phyloP scores from a whole-genome alignment of 257 asterid species.

The Ilex asprella region DNA sequence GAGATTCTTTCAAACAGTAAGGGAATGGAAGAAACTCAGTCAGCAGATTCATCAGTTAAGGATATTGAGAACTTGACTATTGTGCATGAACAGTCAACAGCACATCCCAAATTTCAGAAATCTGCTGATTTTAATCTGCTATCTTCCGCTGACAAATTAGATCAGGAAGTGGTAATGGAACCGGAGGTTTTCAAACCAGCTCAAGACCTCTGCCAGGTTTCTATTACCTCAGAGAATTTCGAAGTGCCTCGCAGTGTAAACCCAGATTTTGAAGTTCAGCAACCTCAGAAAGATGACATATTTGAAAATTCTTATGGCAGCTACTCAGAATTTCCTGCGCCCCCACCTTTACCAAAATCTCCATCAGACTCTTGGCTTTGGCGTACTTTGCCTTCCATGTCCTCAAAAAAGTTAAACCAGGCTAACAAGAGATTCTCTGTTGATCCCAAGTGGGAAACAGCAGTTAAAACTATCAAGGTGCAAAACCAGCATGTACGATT shows the following conservation, averaged over 20 bases:
- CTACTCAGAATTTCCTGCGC: conserved; percentile 24
- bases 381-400: conserved; percentile 71
- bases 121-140: conserved; percentile 16
- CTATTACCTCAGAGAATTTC: conserved; percentile 6
- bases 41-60: conserved; percentile 22
- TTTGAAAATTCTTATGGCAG: conserved; percentile 11
- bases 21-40: conserved; percentile 20
- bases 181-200: conserved; percentile 20
- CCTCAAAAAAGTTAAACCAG: conserved; percentile 32
- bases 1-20: conserved; percentile 6
- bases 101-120: conserved; percentile 17
- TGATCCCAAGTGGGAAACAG: conserved; percentile 57
- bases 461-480: conserved; percentile 46
- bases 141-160: conserved; percentile 13
- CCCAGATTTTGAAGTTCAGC: conserved; percentile 15
- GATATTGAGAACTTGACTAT: conserved; percentile 22
- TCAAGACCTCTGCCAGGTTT: conserved; percentile 14
- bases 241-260: conserved; percentile 17
- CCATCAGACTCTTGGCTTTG: conserved; percentile 90
- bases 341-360: conserved; percentile 78
- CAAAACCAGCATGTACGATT: conserved; percentile 38
- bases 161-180: conserved; percentile 9
- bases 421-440: conserved; percentile 24
- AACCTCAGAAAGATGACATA: conserved; percentile 11
- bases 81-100: conserved; percentile 13